Conservation (phyloP, 2,329 filamentous ascomycete species). For the Massarina eburnea region DNA sequence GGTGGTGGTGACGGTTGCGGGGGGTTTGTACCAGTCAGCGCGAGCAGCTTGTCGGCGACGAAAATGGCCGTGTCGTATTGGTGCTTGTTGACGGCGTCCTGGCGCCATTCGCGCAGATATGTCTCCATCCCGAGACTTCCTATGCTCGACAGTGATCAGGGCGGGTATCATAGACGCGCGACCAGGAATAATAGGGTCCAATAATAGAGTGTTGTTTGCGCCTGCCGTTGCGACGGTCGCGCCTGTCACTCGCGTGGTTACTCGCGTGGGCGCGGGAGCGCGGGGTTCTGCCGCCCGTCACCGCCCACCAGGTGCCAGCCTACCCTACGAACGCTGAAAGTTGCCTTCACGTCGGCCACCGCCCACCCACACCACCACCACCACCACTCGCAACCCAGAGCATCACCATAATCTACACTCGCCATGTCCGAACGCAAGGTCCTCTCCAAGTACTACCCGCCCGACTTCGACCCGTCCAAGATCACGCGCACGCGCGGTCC, state of each 20-base stretch:
- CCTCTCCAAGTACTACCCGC: slow-evolving; percentile 65
- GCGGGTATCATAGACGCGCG: too few species aligned
- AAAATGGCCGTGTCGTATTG: slow-evolving; percentile 97
- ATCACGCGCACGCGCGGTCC: slow-evolving; percentile 68
- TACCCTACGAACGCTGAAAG: neutral
- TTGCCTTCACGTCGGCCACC: neutral
- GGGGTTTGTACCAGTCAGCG: slow-evolving; percentile 73
- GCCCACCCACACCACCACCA: neutral
- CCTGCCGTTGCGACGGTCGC: slow-evolving; percentile 12
- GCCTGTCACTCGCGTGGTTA: slow-evolving; percentile 21
- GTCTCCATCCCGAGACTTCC: slow-evolving; percentile 70
- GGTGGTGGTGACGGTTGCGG: neutral
- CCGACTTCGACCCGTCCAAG: slow-evolving; percentile 87
- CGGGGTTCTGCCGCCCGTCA: slow-evolving; percentile 16
- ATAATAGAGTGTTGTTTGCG: slow-evolving; percentile 3
- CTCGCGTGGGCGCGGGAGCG: slow-evolving; percentile 24
- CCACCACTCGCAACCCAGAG: neutral
- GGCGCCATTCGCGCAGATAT: slow-evolving; percentile 90
- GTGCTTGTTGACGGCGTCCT: slow-evolving; percentile 92
- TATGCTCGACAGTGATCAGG: too few species aligned
- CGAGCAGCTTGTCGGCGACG: slow-evolving; percentile 94
- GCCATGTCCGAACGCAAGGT: slow-evolving; percentile 86
- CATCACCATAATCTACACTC: neutral
- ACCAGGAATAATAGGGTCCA: too few species aligned
- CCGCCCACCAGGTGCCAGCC: neutral